A percentile compares a stretch with the other conserved stretches of the same genome.
Evolutionary conservation across 129 eudicot species (phyloP).

Genomic region (Escallonia rubra): DNA sequence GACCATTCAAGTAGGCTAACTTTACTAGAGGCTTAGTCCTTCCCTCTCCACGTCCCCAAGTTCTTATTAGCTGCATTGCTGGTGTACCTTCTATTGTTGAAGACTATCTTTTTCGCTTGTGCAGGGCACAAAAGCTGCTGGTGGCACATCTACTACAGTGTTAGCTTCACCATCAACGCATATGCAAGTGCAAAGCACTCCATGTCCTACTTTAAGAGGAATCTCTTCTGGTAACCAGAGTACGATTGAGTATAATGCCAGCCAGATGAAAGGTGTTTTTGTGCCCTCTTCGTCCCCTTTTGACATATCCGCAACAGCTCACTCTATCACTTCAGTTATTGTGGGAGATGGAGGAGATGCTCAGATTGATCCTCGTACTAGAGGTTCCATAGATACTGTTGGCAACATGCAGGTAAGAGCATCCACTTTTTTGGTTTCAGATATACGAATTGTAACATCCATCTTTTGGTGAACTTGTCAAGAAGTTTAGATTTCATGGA

Average conservation of each 20-base stretch:
- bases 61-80: too few relatives aligned
- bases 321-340: slow-evolving; percentile 57
- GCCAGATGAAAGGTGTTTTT: slow-evolving; percentile 61
- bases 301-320: slow-evolving; percentile 61
- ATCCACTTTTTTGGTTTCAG: slow-evolving; percentile 6
- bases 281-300: slow-evolving; percentile 66
- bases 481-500: not conserved
- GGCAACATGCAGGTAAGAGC: slow-evolving; percentile 64
- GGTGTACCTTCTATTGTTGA: not conserved
- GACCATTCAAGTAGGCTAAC: too few relatives aligned
- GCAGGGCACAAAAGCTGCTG: slow-evolving; percentile 57
- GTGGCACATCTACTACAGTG: slow-evolving; percentile 41
- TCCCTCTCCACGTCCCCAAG: too few relatives aligned
- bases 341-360: slow-evolving; percentile 58
- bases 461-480: not conserved
- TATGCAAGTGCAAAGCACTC: slow-evolving; percentile 53
- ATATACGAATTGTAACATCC: slow-evolving; percentile 1
- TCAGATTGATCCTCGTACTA: slow-evolving; percentile 64
- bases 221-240: slow-evolving; percentile 54
- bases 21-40: too few relatives aligned
- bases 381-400: slow-evolving; percentile 70
- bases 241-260: slow-evolving; percentile 53
- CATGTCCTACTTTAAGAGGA: slow-evolving; percentile 61
- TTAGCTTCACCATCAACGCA: slow-evolving; percentile 48
- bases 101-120: slow-evolving; percentile 8